These are phyloP conservation scores for Cryptosporidium canis DNA, from an alignment of 169 alveolate species.

Conservation along the genomic window DNA sequence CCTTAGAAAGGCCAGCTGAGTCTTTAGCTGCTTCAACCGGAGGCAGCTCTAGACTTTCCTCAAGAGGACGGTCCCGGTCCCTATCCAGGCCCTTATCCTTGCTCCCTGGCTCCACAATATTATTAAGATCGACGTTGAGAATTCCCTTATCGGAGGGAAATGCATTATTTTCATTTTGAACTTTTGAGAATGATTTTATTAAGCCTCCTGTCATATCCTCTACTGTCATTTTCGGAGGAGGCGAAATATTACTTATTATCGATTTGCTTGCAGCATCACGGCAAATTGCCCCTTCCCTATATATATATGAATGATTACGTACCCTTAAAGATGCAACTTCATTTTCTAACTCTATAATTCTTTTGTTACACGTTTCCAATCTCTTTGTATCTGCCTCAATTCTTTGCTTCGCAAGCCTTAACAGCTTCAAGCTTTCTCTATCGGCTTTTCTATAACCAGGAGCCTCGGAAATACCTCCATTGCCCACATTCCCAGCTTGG, in stretches of 20 bases:
- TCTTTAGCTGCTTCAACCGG: background rate
- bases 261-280: constrained; percentile 35
- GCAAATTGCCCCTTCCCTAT: constrained; percentile 52
- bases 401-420: constrained; percentile 77
- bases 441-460: constrained; percentile 75
- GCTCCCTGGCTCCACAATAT: background rate
- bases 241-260: constrained; percentile 15
- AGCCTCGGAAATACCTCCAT: constrained; percentile 38
- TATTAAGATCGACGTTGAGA: background rate
- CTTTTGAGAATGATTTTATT: constrained; percentile 1
- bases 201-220: constrained; percentile 20
- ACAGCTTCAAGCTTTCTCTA: constrained; percentile 76
- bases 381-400: constrained; percentile 81
- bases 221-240: constrained; percentile 21
- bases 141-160: background rate
- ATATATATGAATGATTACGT: constrained; percentile 71
- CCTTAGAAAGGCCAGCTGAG: background rate
- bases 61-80: background rate
- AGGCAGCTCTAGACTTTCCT: background rate
- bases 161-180: background rate
- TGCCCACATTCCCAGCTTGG: constrained; percentile 72
- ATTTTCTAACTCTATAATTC: constrained; percentile 58
- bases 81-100: too few species aligned
- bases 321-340: constrained; percentile 73
- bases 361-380: constrained; percentile 57